Base-by-base conservation (phyloP, 192 early-diverging fungal species). In the Rhizoclosmatium globosum region DNA sequence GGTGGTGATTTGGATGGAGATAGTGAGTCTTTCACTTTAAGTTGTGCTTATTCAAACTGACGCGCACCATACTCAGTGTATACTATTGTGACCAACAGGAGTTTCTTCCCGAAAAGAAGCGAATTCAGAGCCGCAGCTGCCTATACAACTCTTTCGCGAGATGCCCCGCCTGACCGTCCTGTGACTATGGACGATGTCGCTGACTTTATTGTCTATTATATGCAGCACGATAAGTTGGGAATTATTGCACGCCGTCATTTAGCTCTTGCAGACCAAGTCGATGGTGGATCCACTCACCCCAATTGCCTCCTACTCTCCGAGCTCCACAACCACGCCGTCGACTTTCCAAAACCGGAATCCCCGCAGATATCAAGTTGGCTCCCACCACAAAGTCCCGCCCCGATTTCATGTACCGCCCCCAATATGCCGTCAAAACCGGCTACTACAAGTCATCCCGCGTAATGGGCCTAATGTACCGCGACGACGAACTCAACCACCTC, bases 1-100 rank as follows among this genome's bases (percentile, higher is more conserved):
- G 94, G 94, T 47, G 94, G 94, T 17, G 94, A 95, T 84, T 79
- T 95, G 4, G 94, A 95, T 74, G 94, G 94, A 23, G 94, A 95
- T 83, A 87, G 31, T 31, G 31, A 31, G 31, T 31, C 31, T 73
- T 11, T 76, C 92, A 77, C 75, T 91, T 85, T 87, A 89, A n/a
- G 91, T 91, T 70, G 91, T 90, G 9, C 90, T 91, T n/a, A 57
- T 17, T 11, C 82, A 83, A 62, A 17, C 64, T 91, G 79, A 68
- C 89, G 31, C 31, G 31, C 31, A 0, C 31, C 31, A 31, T 31
- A 31, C 31, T 31, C 31, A 31, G 31, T 87, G 89, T 92, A 43
- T 79, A 44, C 43, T 7, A 67, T 76, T 23, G 47, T 72, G 71
- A n/a, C 15, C 17, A 78, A 68, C 46, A 58, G 76, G 23, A 38